These are phyloP conservation scores for Agrocybe pediades DNA, from an alignment of 768 basidiomycete species.

Conservation along the genomic window DNA sequence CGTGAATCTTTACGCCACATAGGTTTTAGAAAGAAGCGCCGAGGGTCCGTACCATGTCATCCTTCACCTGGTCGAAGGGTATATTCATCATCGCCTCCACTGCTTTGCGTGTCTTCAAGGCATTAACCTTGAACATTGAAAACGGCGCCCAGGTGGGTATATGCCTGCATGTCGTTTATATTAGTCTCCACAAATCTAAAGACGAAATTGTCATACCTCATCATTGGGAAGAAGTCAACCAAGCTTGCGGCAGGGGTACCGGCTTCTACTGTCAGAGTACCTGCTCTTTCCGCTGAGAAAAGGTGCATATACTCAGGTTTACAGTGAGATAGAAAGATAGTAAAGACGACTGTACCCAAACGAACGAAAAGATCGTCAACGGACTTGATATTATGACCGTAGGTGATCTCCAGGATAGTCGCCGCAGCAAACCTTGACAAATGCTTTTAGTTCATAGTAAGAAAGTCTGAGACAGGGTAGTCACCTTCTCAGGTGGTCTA, in stretches of 20 bases:
- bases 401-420: conserved; percentile 50
- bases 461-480: not conserved
- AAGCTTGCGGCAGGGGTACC: conserved; percentile 48
- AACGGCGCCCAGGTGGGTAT: conserved; percentile 55
- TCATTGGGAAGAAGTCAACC: conserved; percentile 50
- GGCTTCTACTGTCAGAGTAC: conserved; percentile 44
- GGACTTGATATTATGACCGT: conserved; percentile 46
- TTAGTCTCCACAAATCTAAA: not conserved
- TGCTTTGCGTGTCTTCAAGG: conserved; percentile 40
- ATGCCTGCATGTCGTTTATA: conserved; percentile 30
- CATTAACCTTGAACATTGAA: conserved; percentile 46
- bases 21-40: conserved; percentile 2
- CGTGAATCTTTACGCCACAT: conserved; percentile 20
- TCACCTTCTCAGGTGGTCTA: conserved; percentile 46
- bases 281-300: conserved; percentile 43
- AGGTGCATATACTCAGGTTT: conserved; percentile 4
- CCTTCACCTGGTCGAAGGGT: conserved; percentile 52
- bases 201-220: conserved; percentile 30
- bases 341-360: conserved; percentile 34
- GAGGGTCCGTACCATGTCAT: conserved; percentile 44
- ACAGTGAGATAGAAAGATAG: not conserved
- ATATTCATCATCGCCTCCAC: conserved; percentile 51
- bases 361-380: conserved; percentile 45
- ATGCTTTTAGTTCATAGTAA: not conserved
- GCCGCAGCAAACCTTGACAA: conserved; percentile 43